Conservation (phyloP, 2,329 filamentous ascomycete genomes). For the Diaporthe citriasiana region DNA sequence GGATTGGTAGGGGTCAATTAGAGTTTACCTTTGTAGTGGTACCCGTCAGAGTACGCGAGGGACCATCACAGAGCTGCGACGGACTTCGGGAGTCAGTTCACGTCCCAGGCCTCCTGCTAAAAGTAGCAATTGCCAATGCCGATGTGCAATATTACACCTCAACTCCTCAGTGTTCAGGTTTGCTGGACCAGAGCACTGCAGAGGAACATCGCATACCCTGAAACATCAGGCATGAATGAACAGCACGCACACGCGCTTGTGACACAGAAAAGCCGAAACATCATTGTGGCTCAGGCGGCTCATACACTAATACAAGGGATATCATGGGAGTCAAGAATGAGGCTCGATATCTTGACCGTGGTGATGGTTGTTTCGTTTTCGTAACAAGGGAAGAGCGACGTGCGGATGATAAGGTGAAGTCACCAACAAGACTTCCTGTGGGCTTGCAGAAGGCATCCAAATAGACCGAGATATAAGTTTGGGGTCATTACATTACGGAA, state of each 20-base stretch:
- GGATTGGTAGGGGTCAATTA: neutral
- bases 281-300: neutral
- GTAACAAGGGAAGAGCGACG: neutral
- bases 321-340: neutral
- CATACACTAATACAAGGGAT: neutral
- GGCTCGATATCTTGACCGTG: neutral
- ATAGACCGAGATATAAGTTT: too few species aligned
- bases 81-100: conserved; percentile 4
- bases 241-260: neutral
- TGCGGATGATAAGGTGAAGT: neutral
- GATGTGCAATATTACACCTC: neutral
- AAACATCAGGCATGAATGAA: conserved; percentile 7
- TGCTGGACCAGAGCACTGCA: neutral
- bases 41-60: neutral
- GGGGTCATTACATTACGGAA: too few species aligned
- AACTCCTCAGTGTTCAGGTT: neutral
- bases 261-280: conserved; percentile 3
- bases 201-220: conserved; percentile 13
- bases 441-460: too few species aligned
- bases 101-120: neutral
- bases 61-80: neutral
- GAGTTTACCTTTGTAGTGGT: conserved; percentile 22
- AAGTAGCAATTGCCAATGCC: neutral
- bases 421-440: neutral
- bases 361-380: neutral